phyloP scores from a whole-genome alignment of 345 rosid species.

The Pistacia vera region DNA sequence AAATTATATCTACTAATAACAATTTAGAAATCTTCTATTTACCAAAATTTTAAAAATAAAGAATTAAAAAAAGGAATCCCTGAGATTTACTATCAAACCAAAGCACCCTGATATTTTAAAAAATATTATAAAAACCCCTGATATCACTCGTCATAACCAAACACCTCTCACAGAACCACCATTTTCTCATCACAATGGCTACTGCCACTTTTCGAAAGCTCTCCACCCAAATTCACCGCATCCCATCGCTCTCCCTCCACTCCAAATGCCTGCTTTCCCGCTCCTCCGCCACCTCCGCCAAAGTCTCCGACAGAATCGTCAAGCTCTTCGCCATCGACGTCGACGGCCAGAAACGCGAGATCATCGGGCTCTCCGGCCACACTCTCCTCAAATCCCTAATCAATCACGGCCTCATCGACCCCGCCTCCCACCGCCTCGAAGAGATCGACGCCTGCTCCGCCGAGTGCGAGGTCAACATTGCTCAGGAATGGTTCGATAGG shows the following conservation, averaged over 20 bases:
- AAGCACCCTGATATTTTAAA: too few species aligned
- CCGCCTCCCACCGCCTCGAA: slow-evolving; percentile 87
- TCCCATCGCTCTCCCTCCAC: slow-evolving; percentile 44
- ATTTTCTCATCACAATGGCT: slow-evolving; percentile 36
- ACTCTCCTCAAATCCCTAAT: slow-evolving; percentile 81
- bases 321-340: slow-evolving; percentile 83
- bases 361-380: slow-evolving; percentile 84
- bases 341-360: slow-evolving; percentile 71
- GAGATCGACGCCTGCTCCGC: slow-evolving; percentile 99
- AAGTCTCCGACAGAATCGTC: slow-evolving; percentile 89
- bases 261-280: slow-evolving; percentile 44
- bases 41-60: too few species aligned
- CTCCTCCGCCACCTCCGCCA: slow-evolving; percentile 60
- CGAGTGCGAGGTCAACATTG: slow-evolving; percentile 98
- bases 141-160: too few species aligned
- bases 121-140: too few species aligned
- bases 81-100: too few species aligned
- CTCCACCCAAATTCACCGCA: slow-evolving; percentile 64
- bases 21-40: too few species aligned
- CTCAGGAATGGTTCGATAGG: slow-evolving; percentile 89
- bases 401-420: slow-evolving; percentile 81
- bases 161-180: too few species aligned
- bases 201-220: slow-evolving; percentile 53
- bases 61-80: too few species aligned
- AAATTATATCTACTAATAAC: too few species aligned